phyloP scores from a whole-genome alignment of 2,329 filamentous ascomycete species.

The Bipolaris sorokiniana region DNA sequence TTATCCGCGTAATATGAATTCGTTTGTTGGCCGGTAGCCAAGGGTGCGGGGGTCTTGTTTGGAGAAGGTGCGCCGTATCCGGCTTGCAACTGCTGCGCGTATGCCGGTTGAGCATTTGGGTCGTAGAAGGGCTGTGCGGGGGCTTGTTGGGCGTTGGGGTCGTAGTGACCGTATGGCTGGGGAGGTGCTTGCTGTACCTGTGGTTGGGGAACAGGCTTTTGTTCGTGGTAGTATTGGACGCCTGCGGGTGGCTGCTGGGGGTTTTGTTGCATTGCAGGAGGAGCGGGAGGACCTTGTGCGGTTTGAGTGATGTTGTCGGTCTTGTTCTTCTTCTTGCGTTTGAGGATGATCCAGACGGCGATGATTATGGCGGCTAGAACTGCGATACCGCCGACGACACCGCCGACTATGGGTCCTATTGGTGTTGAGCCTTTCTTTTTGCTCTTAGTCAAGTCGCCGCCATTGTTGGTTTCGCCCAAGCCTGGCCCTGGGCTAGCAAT shows the following conservation, averaged over 20 bases:
- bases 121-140: constrained; percentile 14
- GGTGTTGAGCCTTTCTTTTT: constrained; percentile 9
- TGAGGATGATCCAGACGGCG: constrained; percentile 18
- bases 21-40: not conserved
- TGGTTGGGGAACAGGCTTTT: constrained; percentile 9
- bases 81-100: constrained; percentile 5
- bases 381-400: constrained; percentile 26
- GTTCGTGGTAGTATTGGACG: constrained; percentile 16
- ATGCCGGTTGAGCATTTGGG: constrained; percentile 9
- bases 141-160: constrained; percentile 6
- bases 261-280: not conserved
- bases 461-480: not conserved
- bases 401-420: constrained; percentile 28
- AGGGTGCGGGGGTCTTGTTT: constrained; percentile 13
- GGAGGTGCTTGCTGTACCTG: constrained; percentile 12
- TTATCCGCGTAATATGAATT: constrained; percentile 14
- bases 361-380: constrained; percentile 20
- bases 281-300: not conserved
- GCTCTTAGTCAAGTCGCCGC: not conserved
- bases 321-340: constrained; percentile 16
- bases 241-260: constrained; percentile 1
- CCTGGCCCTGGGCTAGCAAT: not conserved
- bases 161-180: constrained; percentile 8
- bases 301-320: not conserved
- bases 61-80: constrained; percentile 5